These are phyloP conservation scores for Pythium utonaiense DNA, from an alignment of 352 stramenopile genomes.

Conservation along the genomic window DNA sequence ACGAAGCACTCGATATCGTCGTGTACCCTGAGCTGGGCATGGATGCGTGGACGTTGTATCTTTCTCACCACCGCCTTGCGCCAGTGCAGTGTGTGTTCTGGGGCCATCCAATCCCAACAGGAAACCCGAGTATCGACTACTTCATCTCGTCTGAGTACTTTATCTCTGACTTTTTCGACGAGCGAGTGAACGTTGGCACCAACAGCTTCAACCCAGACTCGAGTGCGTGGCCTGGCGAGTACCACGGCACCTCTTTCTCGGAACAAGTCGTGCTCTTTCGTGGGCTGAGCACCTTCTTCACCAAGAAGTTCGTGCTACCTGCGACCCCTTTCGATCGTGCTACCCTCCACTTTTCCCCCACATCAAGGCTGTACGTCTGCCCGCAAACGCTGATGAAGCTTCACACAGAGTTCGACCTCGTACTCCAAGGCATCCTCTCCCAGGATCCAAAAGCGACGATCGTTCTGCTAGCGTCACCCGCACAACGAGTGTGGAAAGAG, in stretches of 20 bases:
- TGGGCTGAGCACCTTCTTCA: conserved; percentile 63
- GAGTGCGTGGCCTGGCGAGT: conserved; percentile 17
- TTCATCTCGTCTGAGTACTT: conserved; percentile 73
- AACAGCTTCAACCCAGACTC: conserved; percentile 16
- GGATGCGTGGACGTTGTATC: conserved; percentile 66
- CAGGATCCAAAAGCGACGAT: conserved; percentile 35
- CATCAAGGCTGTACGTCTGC: conserved; percentile 50
- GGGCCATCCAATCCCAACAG: conserved; percentile 82
- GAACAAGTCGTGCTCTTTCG: conserved; percentile 72
- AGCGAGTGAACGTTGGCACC: not conserved
- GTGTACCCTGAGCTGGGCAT: conserved; percentile 86
- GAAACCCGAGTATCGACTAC: conserved; percentile 74
- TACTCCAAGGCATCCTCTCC: conserved; percentile 35
- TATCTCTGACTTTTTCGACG: conserved; percentile 28
- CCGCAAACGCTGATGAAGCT: conserved; percentile 73
- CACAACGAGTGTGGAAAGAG: conserved; percentile 53
- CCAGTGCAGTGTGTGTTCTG: conserved; percentile 80
- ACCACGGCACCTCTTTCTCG: conserved; percentile 43
- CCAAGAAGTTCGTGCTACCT: conserved; percentile 6
- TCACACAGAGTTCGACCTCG: conserved; percentile 46
- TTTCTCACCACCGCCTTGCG: conserved; percentile 71
- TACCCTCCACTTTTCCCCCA: conserved; percentile 37
- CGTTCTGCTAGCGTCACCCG: conserved; percentile 43
- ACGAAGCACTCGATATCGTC: conserved; percentile 63
- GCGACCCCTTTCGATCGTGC: conserved; percentile 22